Evolutionary conservation across 306 rosid genomes (phyloP), one percentile per base, ranked within the genome.

Genomic region (Acacia confusa): DNA sequence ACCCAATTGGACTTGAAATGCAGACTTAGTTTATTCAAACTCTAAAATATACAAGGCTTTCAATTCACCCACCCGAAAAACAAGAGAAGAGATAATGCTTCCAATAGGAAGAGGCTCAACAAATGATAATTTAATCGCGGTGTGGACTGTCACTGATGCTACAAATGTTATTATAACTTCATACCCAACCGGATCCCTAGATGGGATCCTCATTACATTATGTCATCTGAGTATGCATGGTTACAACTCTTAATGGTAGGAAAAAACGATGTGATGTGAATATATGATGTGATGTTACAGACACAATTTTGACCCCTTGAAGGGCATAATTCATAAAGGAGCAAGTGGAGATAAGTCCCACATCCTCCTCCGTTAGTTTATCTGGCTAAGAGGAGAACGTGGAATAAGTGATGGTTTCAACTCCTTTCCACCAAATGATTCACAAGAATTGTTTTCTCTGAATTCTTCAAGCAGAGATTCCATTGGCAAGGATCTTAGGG

Each of bases 331-430:
- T 36, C 40, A 36, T 6, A 55, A 58, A 44, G 73, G 79, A 74
- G 68, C n/a, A n/a, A n/a, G n/a, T n/a, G n/a, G n/a, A n/a, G n/a
- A n/a, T 50, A 55, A 50, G 53, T 4, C 63, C 19, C 74, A 0
- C 9, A 11, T 75, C 25, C 45, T 9, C 8, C 64, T 14, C 25
- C 76, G 22, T 86, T 63, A 93, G 77, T 95, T 95, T 44, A 92
- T 81, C 79, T 83, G 94, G 53, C 72, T 85, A 8, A 96, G 97
- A 0, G 99, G 98, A 34, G 97, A 92, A 67, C 99, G 98, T 72
- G 98, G 97, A 86, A 96, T 89, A 72, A 91, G 92, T 1, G 98
- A 93, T 4, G 97, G 97, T 79, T 92, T 93, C 87, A 85, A 80
- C 87, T 93, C 98, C 79, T 91, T 93, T 72, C 70, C 86, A 8